Conservation (phyloP, 179 eudicot genomes). For the Vitellaria paradoxa region DNA sequence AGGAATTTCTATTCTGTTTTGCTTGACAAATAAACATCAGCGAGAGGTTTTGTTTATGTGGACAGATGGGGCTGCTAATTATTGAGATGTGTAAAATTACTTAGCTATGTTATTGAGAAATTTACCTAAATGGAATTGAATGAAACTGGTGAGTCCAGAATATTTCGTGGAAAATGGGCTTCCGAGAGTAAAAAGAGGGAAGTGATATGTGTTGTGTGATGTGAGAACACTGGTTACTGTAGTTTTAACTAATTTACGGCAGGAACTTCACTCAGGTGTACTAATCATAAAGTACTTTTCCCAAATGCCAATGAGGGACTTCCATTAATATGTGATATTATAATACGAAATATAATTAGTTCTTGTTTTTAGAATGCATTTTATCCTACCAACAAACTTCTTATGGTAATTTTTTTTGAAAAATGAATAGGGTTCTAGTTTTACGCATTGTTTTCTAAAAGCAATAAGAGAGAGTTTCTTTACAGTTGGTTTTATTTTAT, state of each 20-base stretch:
- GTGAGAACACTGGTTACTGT: background rate
- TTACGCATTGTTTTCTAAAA: background rate
- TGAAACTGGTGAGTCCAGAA: background rate
- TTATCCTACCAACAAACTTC: background rate
- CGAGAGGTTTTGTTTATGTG: background rate
- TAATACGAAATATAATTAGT: background rate
- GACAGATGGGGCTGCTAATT: background rate
- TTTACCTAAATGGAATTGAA: background rate
- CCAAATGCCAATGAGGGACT: background rate
- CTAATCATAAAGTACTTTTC: background rate
- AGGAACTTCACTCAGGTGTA: background rate
- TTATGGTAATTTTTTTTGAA: background rate
- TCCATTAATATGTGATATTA: background rate
- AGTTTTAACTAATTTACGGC: background rate
- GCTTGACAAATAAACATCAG: background rate
- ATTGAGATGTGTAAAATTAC: background rate
- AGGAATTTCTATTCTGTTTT: background rate
- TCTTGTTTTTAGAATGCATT: background rate
- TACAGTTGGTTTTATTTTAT: background rate
- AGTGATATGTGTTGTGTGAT: background rate
- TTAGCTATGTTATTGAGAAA: background rate
- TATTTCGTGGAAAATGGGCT: background rate
- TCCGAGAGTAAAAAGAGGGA: background rate
- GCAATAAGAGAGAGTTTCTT: background rate
- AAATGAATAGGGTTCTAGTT: background rate